Evolutionary conservation across 2,329 filamentous ascomycete species (phyloP).

Genomic region (Stemphylium lycopersici): DNA sequence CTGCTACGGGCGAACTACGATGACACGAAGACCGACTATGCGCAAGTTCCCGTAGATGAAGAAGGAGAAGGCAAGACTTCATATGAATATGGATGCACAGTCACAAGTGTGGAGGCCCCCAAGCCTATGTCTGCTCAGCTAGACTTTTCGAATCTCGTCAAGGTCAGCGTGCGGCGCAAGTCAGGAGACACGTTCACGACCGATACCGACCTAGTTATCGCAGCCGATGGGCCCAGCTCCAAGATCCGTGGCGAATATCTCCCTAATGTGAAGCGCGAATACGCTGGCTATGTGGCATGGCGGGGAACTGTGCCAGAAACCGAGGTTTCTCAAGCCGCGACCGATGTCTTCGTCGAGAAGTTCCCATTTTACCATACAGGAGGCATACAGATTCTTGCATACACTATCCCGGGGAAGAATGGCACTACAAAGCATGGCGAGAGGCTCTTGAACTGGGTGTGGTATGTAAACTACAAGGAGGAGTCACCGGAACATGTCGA

Average conservation of each 20-base stretch:
- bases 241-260: constrained; percentile 23
- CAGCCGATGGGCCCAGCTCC: constrained; percentile 35
- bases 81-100: constrained; percentile 29
- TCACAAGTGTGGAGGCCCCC: constrained; percentile 16
- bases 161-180: constrained; percentile 16
- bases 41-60: constrained; percentile 15
- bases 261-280: constrained; percentile 25
- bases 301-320: constrained; percentile 34
- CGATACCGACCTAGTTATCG: constrained; percentile 29
- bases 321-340: constrained; percentile 17
- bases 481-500: constrained; percentile 44
- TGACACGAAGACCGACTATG: constrained; percentile 29
- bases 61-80: constrained; percentile 17
- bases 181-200: constrained; percentile 10
- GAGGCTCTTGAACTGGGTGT: constrained; percentile 55
- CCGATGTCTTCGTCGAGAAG: constrained; percentile 24
- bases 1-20: constrained; percentile 35
- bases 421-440: constrained; percentile 47
- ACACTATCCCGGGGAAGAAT: constrained; percentile 51
- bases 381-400: constrained; percentile 33
- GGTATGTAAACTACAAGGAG: constrained; percentile 52
- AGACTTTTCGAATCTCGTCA: constrained; percentile 9
- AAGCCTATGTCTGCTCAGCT: not conserved
- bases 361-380: constrained; percentile 28
- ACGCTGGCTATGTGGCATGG: constrained; percentile 38